Base-by-base conservation (phyloP, 768 basidiomycete genomes). In the Amyloporia xantha region DNA sequence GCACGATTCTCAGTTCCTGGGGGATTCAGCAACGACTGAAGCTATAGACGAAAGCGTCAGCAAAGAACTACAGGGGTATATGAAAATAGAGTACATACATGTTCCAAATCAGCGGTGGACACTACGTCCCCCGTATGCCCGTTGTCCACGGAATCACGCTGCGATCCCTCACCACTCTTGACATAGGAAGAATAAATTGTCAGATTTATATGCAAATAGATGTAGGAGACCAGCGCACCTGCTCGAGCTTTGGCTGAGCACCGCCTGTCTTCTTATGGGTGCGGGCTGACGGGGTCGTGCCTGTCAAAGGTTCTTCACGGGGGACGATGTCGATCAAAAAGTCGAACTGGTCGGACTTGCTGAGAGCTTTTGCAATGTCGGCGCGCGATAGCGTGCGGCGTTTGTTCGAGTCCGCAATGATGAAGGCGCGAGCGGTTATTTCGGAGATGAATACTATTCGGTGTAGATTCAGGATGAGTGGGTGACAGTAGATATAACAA, bases 241-340 rank as follows among this genome's bases (percentile, higher is more conserved):
- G 47, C 15, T 49, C 48, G 12, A 25, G 37, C 40, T 55, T 53
- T 47, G 47, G 40, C 15, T 36, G 53, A 12, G 28, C 30, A 33
- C 46, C 50, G n/a, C 48, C 49, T 12, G 50, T 55, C 43, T 64
- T 64, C 53, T 64, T 64, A 23, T 54, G 49, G 9, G 47, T 44
- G 17, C 52, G 39, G 11, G 45, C 52, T 36, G 56, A 40, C 13
- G 24, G 47, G 7, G 49, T 24, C 2, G 46, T 56, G 5, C 56
- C 55, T 5, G 57, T 56, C 28, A 63, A 60, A 2, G 62, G 63
- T 50, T 91, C 88, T 51, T 95, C 94, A 37, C 93, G 73, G 0
- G 94, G 94, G 1, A 95, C 85, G 50, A 96, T 91, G 66, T 97
- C 95, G 63, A 97, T 95, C 50, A 98, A 72, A 62, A 98, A 98